Evolutionary conservation across 2,329 filamentous ascomycete species (phyloP).

Genomic region (Huntiella decipiens): DNA sequence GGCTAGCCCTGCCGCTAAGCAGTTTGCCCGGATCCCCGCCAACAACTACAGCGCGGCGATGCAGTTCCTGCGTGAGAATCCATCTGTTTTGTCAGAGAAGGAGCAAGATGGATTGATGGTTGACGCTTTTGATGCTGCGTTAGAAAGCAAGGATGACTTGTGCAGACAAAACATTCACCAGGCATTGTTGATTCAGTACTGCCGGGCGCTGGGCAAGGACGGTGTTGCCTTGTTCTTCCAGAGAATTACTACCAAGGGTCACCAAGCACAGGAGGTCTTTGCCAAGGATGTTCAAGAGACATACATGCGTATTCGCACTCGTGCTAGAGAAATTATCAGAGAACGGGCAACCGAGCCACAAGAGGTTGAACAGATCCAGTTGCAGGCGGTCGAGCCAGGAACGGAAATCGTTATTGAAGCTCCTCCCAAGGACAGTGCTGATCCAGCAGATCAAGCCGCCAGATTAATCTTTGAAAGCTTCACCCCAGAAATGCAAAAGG

Average conservation of each 20-base stretch:
- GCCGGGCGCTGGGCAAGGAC: conserved; percentile 69
- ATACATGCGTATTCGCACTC: conserved; percentile 60
- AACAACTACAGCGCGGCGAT: conserved; percentile 56
- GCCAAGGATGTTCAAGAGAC: conserved; percentile 81
- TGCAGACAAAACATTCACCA: conserved; percentile 83
- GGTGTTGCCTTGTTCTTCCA: conserved; percentile 91
- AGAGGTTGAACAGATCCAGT: conserved; percentile 80
- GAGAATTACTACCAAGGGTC: conserved; percentile 71
- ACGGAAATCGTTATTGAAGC: conserved; percentile 81
- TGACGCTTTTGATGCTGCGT: conserved; percentile 75
- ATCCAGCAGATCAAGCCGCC: conserved; percentile 42
- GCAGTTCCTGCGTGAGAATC: conserved; percentile 61
- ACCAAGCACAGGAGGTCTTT: conserved; percentile 83
- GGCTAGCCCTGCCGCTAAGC: conserved; percentile 56
- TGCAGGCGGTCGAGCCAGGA: conserved; percentile 85
- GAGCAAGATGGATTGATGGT: conserved; percentile 84
- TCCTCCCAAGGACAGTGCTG: conserved; percentile 47
- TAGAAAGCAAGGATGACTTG: conserved; percentile 57
- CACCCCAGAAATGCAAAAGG: conserved; percentile 58
- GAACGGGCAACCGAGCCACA: conserved; percentile 31
- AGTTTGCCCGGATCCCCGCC: conserved; percentile 61
- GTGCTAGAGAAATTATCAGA: conserved; percentile 50
- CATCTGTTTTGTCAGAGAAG: conserved; percentile 58
- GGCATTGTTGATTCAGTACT: conserved; percentile 83
- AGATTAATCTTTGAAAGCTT: conserved; percentile 71